Conservation (phyloP, 2,329 filamentous ascomycete species). For the Exophiala mesophila region DNA sequence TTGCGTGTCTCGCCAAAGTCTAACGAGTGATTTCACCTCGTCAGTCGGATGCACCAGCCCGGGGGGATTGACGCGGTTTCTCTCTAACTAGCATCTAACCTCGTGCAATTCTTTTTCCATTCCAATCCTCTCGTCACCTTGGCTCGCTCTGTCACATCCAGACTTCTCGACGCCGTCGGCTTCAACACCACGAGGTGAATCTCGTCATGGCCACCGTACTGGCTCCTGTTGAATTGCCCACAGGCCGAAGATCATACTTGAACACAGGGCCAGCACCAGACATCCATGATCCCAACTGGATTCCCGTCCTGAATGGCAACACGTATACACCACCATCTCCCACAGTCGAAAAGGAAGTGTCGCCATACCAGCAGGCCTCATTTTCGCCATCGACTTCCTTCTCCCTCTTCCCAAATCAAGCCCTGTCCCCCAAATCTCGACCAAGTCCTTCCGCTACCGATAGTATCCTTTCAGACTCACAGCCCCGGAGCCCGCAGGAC, state of each 20-base stretch:
- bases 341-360: conserved; percentile 19
- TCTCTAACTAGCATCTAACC: no score
- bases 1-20: no score
- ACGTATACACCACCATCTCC: conserved; percentile 15
- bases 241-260: conserved; percentile 21
- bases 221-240: conserved; percentile 22
- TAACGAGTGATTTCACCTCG: no score
- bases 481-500: conserved; percentile 13
- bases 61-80: no score
- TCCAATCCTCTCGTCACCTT: not conserved
- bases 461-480: conserved; percentile 14
- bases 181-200: not conserved
- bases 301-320: conserved; percentile 20
- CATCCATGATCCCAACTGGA: conserved; percentile 26
- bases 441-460: conserved; percentile 18
- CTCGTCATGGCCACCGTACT: conserved; percentile 16
- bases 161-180: conserved; percentile 1
- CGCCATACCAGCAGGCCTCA: conserved; percentile 4
- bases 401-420: conserved; percentile 17
- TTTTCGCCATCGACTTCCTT: conserved; percentile 11
- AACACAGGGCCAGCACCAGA: conserved; percentile 16
- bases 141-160: not conserved
- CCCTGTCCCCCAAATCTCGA: conserved; percentile 17
- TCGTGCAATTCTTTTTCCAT: not conserved
- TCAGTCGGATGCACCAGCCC: no score